A percentile compares a stretch with the other conserved stretches of the same genome.
These are phyloP conservation scores for Microdochium paspali DNA, from an alignment of 2,329 filamentous ascomycete genomes.

Conservation along the genomic window DNA sequence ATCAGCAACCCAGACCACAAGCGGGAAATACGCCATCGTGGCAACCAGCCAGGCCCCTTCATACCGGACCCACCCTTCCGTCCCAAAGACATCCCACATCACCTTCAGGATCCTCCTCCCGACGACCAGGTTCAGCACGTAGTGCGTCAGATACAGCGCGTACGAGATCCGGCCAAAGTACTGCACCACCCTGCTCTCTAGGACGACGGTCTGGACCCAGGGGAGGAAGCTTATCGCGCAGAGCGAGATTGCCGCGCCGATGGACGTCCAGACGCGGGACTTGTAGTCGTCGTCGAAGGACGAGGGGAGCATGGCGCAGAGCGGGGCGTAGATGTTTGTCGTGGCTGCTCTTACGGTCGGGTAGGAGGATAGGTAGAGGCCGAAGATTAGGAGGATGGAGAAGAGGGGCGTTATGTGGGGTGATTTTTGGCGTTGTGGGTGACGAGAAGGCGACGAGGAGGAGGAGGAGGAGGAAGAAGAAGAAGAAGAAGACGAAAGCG, in stretches of 20 bases:
- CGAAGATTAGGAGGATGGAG: not conserved
- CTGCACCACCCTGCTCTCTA: constrained; percentile 10
- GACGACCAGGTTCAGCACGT: constrained; percentile 4
- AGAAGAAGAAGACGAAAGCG: no score
- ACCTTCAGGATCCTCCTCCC: not conserved
- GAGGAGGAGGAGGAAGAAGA: no score
- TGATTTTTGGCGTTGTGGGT: no score
- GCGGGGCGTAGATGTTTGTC: not conserved
- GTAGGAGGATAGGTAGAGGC: not conserved
- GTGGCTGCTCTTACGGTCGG: not conserved
- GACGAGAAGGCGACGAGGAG: no score
- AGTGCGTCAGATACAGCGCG: constrained; percentile 12
- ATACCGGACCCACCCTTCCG: not conserved
- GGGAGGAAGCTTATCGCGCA: constrained; percentile 1
- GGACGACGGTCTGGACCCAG: constrained; percentile 9
- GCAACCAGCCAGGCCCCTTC: not conserved
- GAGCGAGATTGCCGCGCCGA: not conserved
- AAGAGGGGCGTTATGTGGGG: not conserved
- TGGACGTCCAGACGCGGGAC: not conserved
- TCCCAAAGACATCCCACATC: not conserved
- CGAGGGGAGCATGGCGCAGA: not conserved
- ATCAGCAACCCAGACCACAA: not conserved
- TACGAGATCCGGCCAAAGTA: constrained; percentile 14
- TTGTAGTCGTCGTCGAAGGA: not conserved
- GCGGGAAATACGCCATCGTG: not conserved